Evolutionary conservation across 225 moss, liverwort and hornwort species (phyloP).

Genomic region (Marchantia paleacea): DNA sequence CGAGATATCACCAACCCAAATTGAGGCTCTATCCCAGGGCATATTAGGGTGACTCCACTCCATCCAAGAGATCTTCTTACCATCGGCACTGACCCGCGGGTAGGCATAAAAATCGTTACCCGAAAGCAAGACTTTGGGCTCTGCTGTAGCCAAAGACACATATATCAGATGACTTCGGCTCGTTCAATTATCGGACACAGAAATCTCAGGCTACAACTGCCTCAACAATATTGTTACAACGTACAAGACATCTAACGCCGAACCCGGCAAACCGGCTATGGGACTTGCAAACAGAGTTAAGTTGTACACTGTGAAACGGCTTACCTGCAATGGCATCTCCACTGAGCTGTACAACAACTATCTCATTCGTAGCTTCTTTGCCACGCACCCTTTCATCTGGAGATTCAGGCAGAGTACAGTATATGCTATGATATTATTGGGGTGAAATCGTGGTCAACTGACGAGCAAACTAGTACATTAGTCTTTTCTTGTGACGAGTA

Average conservation of each 20-base stretch:
- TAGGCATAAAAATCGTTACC: conserved; percentile 88
- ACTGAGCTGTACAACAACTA: conserved; percentile 60
- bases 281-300: no score
- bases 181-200: no score
- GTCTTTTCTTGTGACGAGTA: no score
- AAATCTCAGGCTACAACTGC: no score
- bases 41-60: conserved; percentile 95
- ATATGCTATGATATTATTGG: not conserved
- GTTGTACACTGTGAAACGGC: no score
- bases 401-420: not conserved
- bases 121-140: conserved; percentile 70
- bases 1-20: conserved; percentile 81
- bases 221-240: not conserved
- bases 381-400: conserved; percentile 60
- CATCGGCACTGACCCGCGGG: conserved; percentile 83
- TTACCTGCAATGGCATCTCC: conserved; percentile 55
- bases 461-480: not conserved
- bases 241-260: no score
- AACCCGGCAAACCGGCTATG: no score
- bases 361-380: conserved; percentile 62
- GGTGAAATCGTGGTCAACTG: not conserved
- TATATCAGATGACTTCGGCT: not conserved
- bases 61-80: conserved; percentile 67
- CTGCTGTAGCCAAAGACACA: conserved; percentile 35
- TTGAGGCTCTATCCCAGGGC: conserved; percentile 84